Conservation (phyloP, 208 protist genomes). For the Sergeia podlipaevii region DNA sequence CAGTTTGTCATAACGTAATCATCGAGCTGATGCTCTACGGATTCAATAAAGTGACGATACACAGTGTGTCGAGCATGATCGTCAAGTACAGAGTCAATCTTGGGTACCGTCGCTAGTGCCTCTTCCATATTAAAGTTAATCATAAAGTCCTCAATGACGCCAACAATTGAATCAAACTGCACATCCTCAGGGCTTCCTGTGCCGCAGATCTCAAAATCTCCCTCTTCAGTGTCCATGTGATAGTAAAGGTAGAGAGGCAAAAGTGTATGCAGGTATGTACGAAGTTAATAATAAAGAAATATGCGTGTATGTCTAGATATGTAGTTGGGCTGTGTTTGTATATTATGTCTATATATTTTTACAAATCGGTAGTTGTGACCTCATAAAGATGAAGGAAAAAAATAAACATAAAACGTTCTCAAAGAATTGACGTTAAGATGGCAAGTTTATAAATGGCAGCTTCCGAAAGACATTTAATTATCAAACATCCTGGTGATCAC, state of each 20-base stretch:
- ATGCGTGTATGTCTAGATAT: no score
- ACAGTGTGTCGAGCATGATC: constrained; percentile 68
- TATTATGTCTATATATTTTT: no score
- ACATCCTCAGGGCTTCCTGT: constrained; percentile 55
- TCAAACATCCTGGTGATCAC: no score
- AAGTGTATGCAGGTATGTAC: not conserved
- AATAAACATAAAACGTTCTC: no score
- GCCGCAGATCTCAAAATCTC: constrained; percentile 67
- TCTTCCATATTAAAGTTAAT: constrained; percentile 52
- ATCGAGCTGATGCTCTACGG: constrained; percentile 60
- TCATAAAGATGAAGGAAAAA: no score
- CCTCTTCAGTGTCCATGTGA: constrained; percentile 75
- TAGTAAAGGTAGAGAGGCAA: no score
- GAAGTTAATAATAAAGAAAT: no score
- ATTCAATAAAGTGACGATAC: constrained; percentile 41
- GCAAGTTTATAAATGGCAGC: no score
- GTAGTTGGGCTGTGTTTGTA: no score
- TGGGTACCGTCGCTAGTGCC: constrained; percentile 33
- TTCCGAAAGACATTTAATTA: no score
- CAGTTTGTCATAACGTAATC: constrained; percentile 34
- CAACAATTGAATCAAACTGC: constrained; percentile 67
- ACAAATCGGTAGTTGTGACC: no score
- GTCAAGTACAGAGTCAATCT: constrained; percentile 22
- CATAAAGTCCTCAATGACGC: constrained; percentile 87
- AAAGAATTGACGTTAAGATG: no score